Evolutionary conservation across 2,329 filamentous ascomycete species (phyloP).

Genomic region (Aureobasidium sp.): DNA sequence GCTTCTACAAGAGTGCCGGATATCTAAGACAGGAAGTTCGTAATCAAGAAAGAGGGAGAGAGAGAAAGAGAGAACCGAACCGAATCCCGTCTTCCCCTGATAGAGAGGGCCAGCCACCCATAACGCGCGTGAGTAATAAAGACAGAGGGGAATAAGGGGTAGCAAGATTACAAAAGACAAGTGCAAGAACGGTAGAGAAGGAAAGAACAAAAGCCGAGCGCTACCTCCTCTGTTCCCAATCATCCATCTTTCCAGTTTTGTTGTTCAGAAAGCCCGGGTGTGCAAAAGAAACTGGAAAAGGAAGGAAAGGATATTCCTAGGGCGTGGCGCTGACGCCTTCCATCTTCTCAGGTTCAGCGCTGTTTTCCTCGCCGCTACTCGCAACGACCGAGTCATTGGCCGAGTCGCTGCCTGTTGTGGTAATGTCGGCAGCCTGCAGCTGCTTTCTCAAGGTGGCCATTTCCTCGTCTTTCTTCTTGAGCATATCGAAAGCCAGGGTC

Average conservation of each 20-base stretch:
- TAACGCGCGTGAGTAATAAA: not conserved
- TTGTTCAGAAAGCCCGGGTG: not conserved
- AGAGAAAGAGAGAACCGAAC: not conserved
- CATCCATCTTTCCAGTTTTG: not conserved
- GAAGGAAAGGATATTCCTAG: not conserved
- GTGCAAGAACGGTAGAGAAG: not conserved
- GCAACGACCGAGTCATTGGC: not conserved
- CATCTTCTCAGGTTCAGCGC: not conserved
- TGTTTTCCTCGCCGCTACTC: not conserved
- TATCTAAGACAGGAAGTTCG: not conserved
- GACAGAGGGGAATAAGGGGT: not conserved
- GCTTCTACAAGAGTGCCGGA: not conserved
- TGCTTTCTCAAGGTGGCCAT: constrained; percentile 17
- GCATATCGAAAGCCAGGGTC: constrained; percentile 16
- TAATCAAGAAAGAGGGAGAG: not conserved
- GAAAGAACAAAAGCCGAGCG: not conserved
- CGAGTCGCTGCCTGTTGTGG: not conserved
- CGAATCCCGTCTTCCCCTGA: not conserved
- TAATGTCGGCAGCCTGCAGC: constrained; percentile 1
- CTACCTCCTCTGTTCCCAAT: not conserved
- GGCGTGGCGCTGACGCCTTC: not conserved
- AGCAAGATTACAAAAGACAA: not conserved
- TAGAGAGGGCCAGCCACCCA: not conserved
- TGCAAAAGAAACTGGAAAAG: not conserved
- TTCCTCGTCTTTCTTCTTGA: constrained; percentile 23